Percentiles rank a stretch among this genome's conserved stretches.
Evolutionary conservation across 106 monocot genomes (phyloP).

Genomic region (Apostasia ramifera): DNA sequence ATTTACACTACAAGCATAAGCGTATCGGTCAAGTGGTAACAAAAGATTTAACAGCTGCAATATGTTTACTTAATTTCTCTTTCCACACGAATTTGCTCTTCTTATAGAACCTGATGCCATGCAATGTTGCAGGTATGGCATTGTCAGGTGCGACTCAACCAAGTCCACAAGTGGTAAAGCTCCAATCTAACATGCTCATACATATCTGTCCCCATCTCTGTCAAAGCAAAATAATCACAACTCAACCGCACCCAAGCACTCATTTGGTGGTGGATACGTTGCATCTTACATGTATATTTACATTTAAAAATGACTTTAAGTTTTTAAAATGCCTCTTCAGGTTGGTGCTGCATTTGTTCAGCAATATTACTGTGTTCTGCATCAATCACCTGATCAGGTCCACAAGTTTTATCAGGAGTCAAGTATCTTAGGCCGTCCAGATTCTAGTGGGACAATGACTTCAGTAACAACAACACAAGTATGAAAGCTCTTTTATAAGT

Average conservation of each 20-base stretch:
- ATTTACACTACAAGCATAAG: too few relatives aligned
- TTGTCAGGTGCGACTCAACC: slow-evolving; percentile 23
- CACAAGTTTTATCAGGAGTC: slow-evolving; percentile 60
- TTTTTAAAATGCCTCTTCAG: slow-evolving; percentile 15
- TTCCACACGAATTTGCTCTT: too few relatives aligned
- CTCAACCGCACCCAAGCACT: neutral
- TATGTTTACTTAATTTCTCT: too few relatives aligned
- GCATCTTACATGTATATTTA: neutral
- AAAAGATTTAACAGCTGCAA: too few relatives aligned
- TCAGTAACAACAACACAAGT: slow-evolving; percentile 59
- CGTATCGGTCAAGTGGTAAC: too few relatives aligned
- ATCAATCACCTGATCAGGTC: slow-evolving; percentile 36
- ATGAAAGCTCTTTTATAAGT: neutral
- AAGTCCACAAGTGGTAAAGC: slow-evolving; percentile 45
- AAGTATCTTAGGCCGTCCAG: slow-evolving; percentile 52
- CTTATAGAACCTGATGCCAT: too few relatives aligned
- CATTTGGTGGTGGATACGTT: neutral
- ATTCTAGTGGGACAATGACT: slow-evolving; percentile 45
- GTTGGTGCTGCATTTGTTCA: slow-evolving; percentile 65
- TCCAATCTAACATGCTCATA: neutral
- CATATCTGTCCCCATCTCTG: neutral
- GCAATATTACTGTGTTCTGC: slow-evolving; percentile 64
- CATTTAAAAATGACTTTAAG: too few relatives aligned
- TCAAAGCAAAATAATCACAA: neutral
- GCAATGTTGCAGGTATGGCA: slow-evolving; percentile 27